Conservation (phyloP, 805 yeast species). For the Suhomyces vadensis region DNA sequence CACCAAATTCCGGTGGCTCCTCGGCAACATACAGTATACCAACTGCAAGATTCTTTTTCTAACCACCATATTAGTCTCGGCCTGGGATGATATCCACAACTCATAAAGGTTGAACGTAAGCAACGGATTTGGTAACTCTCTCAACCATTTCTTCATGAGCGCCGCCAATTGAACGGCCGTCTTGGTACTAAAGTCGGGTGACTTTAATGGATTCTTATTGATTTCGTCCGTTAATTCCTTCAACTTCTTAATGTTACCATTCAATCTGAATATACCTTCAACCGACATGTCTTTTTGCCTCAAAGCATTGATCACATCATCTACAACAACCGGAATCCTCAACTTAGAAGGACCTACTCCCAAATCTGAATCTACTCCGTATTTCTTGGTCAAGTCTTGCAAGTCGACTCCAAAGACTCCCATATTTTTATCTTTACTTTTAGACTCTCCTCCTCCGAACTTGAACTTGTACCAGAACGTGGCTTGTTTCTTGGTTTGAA, state of each 20-base stretch:
- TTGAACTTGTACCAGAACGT: conserved; percentile 58
- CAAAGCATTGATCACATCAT: conserved; percentile 80
- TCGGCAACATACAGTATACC: conserved; percentile 76
- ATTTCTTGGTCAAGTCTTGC: conserved; percentile 63
- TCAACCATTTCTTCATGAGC: conserved; percentile 80
- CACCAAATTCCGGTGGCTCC: conserved; percentile 75
- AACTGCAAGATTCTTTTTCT: conserved; percentile 59
- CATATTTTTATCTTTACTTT: conserved; percentile 22
- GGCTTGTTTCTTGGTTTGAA: conserved; percentile 43
- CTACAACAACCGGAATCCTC: conserved; percentile 81
- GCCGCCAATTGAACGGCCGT: conserved; percentile 93
- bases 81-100: conserved; percentile 72
- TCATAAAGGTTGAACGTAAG: conserved; percentile 75
- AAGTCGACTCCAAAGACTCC: conserved; percentile 79
- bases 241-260: conserved; percentile 87
- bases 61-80: conserved; percentile 45
- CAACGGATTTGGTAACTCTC: conserved; percentile 92
- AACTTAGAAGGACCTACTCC: conserved; percentile 83
- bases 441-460: conserved; percentile 32
- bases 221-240: conserved; percentile 71
- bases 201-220: conserved; percentile 68
- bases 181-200: conserved; percentile 72
- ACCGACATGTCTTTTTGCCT: conserved; percentile 90
- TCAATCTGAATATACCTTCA: conserved; percentile 94
- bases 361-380: conserved; percentile 79